Conservation (phyloP, 139 green algal species). For the Chlorella sp. region DNA sequence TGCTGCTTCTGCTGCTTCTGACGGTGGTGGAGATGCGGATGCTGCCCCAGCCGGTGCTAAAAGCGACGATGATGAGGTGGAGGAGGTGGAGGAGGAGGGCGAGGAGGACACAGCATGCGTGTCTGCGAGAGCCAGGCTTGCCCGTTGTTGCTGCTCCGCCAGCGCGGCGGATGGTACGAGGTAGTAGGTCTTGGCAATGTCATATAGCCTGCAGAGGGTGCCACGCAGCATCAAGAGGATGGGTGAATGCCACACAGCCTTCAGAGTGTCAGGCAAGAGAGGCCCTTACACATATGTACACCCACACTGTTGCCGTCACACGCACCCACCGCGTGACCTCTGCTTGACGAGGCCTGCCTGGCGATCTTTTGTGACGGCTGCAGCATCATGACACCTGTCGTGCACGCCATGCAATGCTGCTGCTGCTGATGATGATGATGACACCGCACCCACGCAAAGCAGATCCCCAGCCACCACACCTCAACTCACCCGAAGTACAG, state of each 20-base stretch:
- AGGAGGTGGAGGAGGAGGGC: neutral
- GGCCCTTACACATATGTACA: too few relatives aligned
- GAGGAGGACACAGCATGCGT: neutral
- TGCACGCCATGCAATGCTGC: too few relatives aligned
- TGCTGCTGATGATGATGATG: too few relatives aligned
- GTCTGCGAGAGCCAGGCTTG: neutral
- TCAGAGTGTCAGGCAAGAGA: too few relatives aligned
- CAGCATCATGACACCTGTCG: too few relatives aligned
- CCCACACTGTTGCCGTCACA: neutral
- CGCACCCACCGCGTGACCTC: too few relatives aligned
- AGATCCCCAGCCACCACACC: too few relatives aligned
- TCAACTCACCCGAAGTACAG: conserved; percentile 36
- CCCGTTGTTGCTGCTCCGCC: neutral
- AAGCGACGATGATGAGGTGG: neutral
- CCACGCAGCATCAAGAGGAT: too few relatives aligned
- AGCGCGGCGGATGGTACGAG: neutral
- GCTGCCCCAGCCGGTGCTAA: neutral
- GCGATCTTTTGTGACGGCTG: too few relatives aligned
- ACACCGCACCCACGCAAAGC: too few relatives aligned
- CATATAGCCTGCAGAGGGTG: conserved; percentile 6
- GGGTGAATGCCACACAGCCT: too few relatives aligned
- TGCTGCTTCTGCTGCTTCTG: neutral
- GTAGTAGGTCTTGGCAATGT: conserved; percentile 6
- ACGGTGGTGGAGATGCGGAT: neutral
- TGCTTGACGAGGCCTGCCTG: too few relatives aligned